phyloP scores from a whole-genome alignment of 139 green algal genomes.

The Marvania coccoides region DNA sequence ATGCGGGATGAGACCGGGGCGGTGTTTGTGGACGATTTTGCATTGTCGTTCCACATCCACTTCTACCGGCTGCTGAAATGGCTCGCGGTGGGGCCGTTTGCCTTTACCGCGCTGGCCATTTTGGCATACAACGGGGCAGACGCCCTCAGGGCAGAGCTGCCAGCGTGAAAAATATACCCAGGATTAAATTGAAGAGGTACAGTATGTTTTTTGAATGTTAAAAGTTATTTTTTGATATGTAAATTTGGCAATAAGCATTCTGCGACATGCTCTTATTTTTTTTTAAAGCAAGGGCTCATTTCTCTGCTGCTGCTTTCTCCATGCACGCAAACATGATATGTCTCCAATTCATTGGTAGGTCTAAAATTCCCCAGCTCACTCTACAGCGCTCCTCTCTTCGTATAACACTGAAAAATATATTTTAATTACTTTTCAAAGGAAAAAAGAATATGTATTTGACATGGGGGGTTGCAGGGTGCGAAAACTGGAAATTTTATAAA shows the following conservation, averaged over 20 bases:
- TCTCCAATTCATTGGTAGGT: too few relatives aligned
- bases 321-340: too few relatives aligned
- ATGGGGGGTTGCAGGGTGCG: too few relatives aligned
- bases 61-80: conserved; percentile 82
- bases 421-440: too few relatives aligned
- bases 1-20: conserved; percentile 54
- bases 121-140: not conserved
- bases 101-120: conserved; percentile 19
- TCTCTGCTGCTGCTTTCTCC: not conserved
- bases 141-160: conserved; percentile 4
- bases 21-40: conserved; percentile 74
- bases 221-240: conserved; percentile 2
- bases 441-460: too few relatives aligned
- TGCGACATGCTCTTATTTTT: too few relatives aligned
- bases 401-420: too few relatives aligned
- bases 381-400: too few relatives aligned
- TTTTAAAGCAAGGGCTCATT: not conserved
- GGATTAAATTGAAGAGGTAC: not conserved
- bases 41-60: conserved; percentile 89
- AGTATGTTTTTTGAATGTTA: conserved; percentile 2
- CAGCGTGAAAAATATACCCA: not conserved
- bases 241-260: too few relatives aligned
- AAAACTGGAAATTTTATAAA: not conserved
- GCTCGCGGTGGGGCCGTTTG: conserved; percentile 52
- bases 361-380: too few relatives aligned